Evolutionary conservation across 352 stramenopile genomes (phyloP), one percentile per base, ranked within the genome.

Genomic region (Globisporangium viniferum): DNA sequence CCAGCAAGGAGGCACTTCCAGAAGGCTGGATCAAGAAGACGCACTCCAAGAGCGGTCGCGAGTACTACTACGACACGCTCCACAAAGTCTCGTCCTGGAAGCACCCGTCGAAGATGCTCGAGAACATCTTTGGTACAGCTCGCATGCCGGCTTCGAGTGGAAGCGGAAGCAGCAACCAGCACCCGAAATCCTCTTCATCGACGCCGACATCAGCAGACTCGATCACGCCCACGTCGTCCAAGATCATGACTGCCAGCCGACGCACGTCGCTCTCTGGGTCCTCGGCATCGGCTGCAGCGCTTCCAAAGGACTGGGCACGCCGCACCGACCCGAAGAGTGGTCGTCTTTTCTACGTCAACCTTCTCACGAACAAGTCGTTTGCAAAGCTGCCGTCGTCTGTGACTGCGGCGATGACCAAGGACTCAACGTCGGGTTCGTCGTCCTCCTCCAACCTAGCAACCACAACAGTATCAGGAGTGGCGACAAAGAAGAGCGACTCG

Each of bases 301-400:
- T 94, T 5, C 87, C 87, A 7, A 92, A 93, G 69, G 86, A 93
- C 59, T 94, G 87, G 87, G 83, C 80, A 14, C 76, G 87, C 1
- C 85, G 85, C 31, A 91, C 85, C 18, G 85, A 94, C 59, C 82
- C 87, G 9, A 92, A 92, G 75, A 93, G 83, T 2, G 87, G 85
- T 0, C 81, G 87, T 6, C 67, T 93, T 22, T 94, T 89, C 64
- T 94, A 94, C 69, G 82, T 94, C 44, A 94, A 94, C 64, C 76
- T 94, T 15, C 59, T 93, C 54, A 92, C 82, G n/a, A 93, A 93
- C 69, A 91, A 91, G 64, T 82, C 82, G 53, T 93, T 92, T 46
- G 82, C 85, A 29, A 82, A 85, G 4, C 72, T 95, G n/a, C 85
- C 85, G 41, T 90, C 85, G n/a, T 85, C 80, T 1, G 85, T 93